Conservation (phyloP, 805 yeast species). For the Candida odintsovae region DNA sequence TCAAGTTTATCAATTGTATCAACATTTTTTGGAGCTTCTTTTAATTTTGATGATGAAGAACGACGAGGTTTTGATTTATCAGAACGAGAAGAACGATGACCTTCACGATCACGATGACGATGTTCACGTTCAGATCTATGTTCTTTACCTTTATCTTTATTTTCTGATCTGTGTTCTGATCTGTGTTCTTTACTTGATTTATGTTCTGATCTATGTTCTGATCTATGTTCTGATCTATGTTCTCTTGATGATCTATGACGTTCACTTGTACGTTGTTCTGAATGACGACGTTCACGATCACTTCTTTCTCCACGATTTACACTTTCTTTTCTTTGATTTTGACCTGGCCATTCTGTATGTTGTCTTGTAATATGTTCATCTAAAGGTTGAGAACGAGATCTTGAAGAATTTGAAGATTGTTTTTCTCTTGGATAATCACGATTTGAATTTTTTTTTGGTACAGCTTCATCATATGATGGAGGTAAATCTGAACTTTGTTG, state of each 20-base stretch:
- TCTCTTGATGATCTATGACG: no score
- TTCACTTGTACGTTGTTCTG: background rate
- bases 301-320: background rate
- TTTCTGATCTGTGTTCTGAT: slow-evolving; percentile 1
- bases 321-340: slow-evolving; percentile 1
- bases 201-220: slow-evolving; percentile 1
- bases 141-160: background rate
- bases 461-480: slow-evolving; percentile 68
- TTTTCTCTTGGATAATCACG: slow-evolving; percentile 53
- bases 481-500: slow-evolving; percentile 32
- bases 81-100: slow-evolving; percentile 1
- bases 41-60: slow-evolving; percentile 21
- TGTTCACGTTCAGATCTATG: slow-evolving; percentile 5
- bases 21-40: slow-evolving; percentile 55
- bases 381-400: slow-evolving; percentile 21
- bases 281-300: background rate
- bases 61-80: slow-evolving; percentile 12
- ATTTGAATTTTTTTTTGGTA: slow-evolving; percentile 33
- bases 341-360: slow-evolving; percentile 6
- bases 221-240: slow-evolving; percentile 1
- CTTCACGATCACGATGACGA: slow-evolving; percentile 9
- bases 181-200: no score
- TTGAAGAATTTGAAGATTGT: slow-evolving; percentile 21
- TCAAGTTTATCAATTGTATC: slow-evolving; percentile 95
- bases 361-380: slow-evolving; percentile 8